phyloP scores from a whole-genome alignment of 2,329 filamentous ascomycete species.

The Ophiobolus disseminans region DNA sequence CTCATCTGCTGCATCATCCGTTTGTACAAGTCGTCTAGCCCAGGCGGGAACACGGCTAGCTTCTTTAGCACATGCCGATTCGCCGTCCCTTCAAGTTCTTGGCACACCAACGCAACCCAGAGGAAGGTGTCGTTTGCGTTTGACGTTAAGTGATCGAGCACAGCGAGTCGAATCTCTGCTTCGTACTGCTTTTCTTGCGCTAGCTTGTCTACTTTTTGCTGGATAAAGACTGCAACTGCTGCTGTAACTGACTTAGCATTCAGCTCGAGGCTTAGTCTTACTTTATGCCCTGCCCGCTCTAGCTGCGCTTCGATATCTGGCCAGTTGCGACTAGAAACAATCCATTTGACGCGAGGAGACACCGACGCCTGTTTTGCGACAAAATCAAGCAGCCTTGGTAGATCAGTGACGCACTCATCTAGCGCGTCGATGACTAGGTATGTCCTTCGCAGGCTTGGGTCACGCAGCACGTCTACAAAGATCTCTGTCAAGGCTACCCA shows the following conservation, averaged over 20 bases:
- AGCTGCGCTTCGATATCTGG: too few species aligned
- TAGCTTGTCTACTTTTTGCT: too few species aligned
- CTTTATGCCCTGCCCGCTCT: slow-evolving; percentile 15
- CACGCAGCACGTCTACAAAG: slow-evolving; percentile 51
- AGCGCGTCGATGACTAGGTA: slow-evolving; percentile 13
- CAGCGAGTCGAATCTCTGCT: slow-evolving; percentile 44
- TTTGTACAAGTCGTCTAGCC: too few species aligned
- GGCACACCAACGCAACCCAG: too few species aligned
- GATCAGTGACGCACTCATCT: slow-evolving; percentile 10
- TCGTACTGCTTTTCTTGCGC: too few species aligned
- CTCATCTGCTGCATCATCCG: too few species aligned
- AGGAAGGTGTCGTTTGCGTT: too few species aligned
- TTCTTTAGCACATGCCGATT: slow-evolving; percentile 15
- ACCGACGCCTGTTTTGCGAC: background rate
- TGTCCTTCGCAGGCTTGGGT: slow-evolving; percentile 22
- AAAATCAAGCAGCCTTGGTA: slow-evolving; percentile 7
- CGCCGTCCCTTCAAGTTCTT: slow-evolving; percentile 34
- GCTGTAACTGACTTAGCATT: slow-evolving; percentile 41
- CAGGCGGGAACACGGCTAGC: slow-evolving; percentile 42
- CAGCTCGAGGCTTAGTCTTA: slow-evolving; percentile 40
- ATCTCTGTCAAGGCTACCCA: slow-evolving; percentile 32
- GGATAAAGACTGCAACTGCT: slow-evolving; percentile 46
- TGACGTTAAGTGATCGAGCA: slow-evolving; percentile 22
- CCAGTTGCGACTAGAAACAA: too few species aligned
- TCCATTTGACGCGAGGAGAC: slow-evolving; percentile 18